A percentile compares a stretch with the other conserved stretches of the same genome.
Evolutionary conservation across 495 filamentous ascomycete species (phyloP).

Genomic region (Stereocaulon alpinum): DNA sequence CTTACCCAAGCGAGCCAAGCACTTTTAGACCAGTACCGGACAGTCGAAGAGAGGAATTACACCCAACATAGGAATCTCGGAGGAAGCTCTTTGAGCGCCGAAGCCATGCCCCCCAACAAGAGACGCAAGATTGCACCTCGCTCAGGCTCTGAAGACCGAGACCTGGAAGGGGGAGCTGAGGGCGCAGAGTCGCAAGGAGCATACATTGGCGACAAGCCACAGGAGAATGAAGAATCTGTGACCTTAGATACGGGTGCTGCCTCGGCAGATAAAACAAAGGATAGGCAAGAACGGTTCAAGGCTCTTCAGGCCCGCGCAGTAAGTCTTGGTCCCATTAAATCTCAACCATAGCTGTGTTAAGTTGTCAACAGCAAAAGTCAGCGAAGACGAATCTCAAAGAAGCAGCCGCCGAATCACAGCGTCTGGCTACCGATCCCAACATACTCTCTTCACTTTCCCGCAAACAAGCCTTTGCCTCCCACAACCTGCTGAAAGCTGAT

Average conservation of each 20-base stretch:
- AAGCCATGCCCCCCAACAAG: constrained; percentile 19
- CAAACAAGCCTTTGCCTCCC: constrained; percentile 74
- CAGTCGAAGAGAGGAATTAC: background rate
- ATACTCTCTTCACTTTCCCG: constrained; percentile 62
- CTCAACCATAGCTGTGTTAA: constrained; percentile 19
- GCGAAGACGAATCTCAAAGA: constrained; percentile 72
- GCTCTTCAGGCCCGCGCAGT: constrained; percentile 72
- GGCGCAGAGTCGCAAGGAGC: background rate
- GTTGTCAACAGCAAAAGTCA: constrained; percentile 49
- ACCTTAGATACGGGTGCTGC: background rate
- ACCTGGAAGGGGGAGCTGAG: background rate
- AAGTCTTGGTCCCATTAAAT: constrained; percentile 19
- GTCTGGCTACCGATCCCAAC: constrained; percentile 63
- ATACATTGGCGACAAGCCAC: background rate
- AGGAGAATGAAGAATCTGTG: background rate
- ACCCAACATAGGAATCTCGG: background rate
- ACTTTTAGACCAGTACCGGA: background rate
- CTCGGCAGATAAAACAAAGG: constrained; percentile 35
- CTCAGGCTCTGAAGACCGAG: background rate
- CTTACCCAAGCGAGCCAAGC: background rate
- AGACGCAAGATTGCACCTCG: constrained; percentile 16
- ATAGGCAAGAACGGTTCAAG: constrained; percentile 63
- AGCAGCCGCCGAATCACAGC: constrained; percentile 71
- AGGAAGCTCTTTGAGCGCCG: background rate
- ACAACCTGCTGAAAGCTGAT: constrained; percentile 90